Evolutionary conservation across 225 moss, liverwort and hornwort genomes (phyloP), one percentile per base, ranked within the genome.

Genomic region (Climacium dendroides): DNA sequence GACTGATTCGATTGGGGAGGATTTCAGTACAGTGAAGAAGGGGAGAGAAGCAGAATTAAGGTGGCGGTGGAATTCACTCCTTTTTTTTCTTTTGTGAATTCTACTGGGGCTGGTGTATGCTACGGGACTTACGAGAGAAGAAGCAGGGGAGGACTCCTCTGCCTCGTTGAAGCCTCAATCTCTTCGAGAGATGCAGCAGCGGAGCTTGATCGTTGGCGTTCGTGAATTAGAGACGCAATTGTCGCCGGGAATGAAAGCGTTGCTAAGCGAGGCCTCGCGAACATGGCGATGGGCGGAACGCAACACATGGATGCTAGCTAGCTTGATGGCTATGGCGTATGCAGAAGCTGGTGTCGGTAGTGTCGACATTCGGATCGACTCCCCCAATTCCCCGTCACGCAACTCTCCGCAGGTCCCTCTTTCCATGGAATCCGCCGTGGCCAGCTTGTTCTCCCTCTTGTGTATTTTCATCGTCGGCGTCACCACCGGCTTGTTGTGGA

Each of bases 391-490:
- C 17, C 85, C 76, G 18, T 20, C 43, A 13, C 83, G 19, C 22
- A 28, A 73, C 18, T 63, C 18, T 25, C 13, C 18, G 6, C 72
- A 18, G 73, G 12, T 50, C 18, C 25, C 17, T 29, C 77, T 77
- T 69, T 65, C 80, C 10, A 62, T 85, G 78, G 89, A 94, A 15
- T 89, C 89, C 34, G 86, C 66, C 14, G 77, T 94, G 64, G 41
- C 47, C 41, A 92, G 89, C 50, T 53, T 92, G 52, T 29, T 94
- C 50, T 88, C 80, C 23, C 57, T 94, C 71, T 41, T 88, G n/a
- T 75, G 88, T 28, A 92, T 92, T 59, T 94, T 94, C 55, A n/a
- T 92, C 23, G 88, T 94, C 82, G 94, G 92, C 10, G 88, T 94
- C 8, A 84, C 85, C 53, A 94, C 87, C 8, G 94, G 92, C 34